phyloP scores from a whole-genome alignment of 495 filamentous ascomycete genomes.

The Aspergillus hancockii region DNA sequence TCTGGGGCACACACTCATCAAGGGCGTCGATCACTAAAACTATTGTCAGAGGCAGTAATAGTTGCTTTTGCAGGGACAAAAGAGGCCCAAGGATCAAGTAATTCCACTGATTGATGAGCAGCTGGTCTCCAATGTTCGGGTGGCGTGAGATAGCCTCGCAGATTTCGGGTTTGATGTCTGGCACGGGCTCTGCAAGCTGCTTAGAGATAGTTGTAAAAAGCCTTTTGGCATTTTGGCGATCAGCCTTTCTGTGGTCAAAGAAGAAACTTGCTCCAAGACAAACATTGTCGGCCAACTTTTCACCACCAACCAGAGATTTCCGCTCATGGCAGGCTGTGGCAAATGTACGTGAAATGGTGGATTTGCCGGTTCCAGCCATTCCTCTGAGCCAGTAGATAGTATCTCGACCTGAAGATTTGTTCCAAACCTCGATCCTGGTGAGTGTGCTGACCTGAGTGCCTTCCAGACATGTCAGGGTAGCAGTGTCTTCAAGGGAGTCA shows the following conservation, averaged over 20 bases:
- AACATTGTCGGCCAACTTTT: too few relatives aligned
- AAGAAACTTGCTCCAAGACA: constrained; percentile 35
- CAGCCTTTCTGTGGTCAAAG: constrained; percentile 25
- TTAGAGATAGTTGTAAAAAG: neutral
- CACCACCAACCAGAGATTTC: too few relatives aligned
- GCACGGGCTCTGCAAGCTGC: neutral
- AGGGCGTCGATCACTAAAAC: constrained; percentile 55
- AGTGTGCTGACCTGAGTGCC: too few relatives aligned
- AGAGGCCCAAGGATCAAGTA: constrained; percentile 37
- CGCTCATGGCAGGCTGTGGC: too few relatives aligned
- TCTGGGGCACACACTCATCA: constrained; percentile 50
- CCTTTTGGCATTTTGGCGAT: neutral
- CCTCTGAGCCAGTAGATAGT: too few relatives aligned
- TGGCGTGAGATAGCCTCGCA: constrained; percentile 20
- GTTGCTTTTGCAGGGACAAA: constrained; percentile 27
- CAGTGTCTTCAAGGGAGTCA: too few relatives aligned
- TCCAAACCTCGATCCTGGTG: too few relatives aligned
- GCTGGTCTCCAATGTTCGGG: too few relatives aligned
- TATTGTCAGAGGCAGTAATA: constrained; percentile 8
- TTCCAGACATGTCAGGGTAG: too few relatives aligned
- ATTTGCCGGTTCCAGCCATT: too few relatives aligned
- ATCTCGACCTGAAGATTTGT: too few relatives aligned
- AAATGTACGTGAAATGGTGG: too few relatives aligned
- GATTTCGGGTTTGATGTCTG: neutral
- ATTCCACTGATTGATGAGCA: constrained; percentile 45